phyloP scores from a whole-genome alignment of 2,329 filamentous ascomycete species.

The Calonectria crousiana region DNA sequence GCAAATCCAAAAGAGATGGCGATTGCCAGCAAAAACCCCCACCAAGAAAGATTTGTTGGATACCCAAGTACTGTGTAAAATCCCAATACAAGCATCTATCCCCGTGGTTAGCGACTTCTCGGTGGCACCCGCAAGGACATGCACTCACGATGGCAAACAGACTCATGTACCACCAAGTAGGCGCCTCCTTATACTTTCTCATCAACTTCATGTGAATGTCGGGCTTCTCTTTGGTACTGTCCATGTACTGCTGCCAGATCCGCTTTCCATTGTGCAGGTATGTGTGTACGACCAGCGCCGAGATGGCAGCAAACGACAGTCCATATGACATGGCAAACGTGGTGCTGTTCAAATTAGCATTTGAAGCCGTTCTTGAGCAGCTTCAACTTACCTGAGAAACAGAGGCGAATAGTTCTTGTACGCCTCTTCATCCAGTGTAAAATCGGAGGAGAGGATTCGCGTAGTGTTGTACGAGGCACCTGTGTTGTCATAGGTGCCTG shows the following conservation, averaged over 20 bases:
- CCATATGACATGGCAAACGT: conserved; percentile 79
- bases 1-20: conserved; percentile 73
- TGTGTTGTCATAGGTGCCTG: conserved; percentile 78
- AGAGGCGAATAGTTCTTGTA: conserved; percentile 77
- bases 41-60: conserved; percentile 78
- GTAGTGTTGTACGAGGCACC: conserved; percentile 73
- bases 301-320: conserved; percentile 78
- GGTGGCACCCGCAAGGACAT: background rate
- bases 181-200: conserved; percentile 72
- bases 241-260: conserved; percentile 73
- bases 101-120: conserved; percentile 25
- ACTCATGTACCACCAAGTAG: conserved; percentile 73
- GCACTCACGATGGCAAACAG: conserved; percentile 66
- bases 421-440: conserved; percentile 71
- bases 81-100: conserved; percentile 65
- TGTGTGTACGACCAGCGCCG: conserved; percentile 76
- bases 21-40: conserved; percentile 77
- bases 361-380: no score
- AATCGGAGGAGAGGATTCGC: conserved; percentile 71
- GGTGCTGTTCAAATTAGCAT: conserved; percentile 61
- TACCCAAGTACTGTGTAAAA: conserved; percentile 69
- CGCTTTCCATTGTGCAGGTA: conserved; percentile 75
- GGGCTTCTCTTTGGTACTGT: conserved; percentile 69
- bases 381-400: conserved; percentile 65
- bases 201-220: conserved; percentile 76